Conservation (phyloP, 1,284 basidiomycete genomes). For the Omphalotus olearius region DNA sequence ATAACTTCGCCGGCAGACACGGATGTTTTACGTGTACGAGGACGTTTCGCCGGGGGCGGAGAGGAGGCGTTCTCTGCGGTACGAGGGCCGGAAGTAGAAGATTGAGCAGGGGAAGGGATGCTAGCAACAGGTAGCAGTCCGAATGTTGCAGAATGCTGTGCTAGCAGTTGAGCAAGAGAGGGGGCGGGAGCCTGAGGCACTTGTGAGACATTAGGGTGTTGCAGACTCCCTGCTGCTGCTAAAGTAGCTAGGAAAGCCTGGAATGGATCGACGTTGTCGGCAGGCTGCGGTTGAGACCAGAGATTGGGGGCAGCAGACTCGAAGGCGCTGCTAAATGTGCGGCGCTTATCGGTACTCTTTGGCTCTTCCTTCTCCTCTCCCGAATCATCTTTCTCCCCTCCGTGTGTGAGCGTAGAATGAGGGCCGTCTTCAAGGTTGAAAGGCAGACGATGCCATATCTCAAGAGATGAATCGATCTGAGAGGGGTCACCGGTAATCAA, state of each 20-base stretch:
- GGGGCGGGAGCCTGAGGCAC: constrained; percentile 29
- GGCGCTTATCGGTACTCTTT: constrained; percentile 20
- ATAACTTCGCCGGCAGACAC: constrained; percentile 20
- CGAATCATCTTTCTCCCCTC: constrained; percentile 20
- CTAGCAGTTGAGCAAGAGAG: constrained; percentile 63
- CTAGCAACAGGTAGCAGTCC: constrained; percentile 18
- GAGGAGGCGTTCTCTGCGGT: constrained; percentile 20
- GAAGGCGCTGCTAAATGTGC: constrained; percentile 9
- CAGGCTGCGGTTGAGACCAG: constrained; percentile 41
- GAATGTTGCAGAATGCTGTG: constrained; percentile 40
- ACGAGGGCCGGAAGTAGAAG: constrained; percentile 15
- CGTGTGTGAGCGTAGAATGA: neutral
- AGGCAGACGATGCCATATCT: constrained; percentile 74
- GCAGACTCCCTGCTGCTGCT: constrained; percentile 21
- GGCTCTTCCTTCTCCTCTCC: constrained; percentile 10
- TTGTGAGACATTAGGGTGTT: constrained; percentile 15
- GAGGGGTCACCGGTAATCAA: constrained; percentile 53
- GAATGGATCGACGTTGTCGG: constrained; percentile 1
- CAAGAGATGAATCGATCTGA: constrained; percentile 52
- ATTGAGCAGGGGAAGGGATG: constrained; percentile 16
- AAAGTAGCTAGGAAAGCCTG: constrained; percentile 40
- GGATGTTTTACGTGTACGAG: constrained; percentile 52
- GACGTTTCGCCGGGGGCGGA: constrained; percentile 44
- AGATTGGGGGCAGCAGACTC: constrained; percentile 44
- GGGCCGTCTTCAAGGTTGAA: constrained; percentile 70